phyloP scores from a whole-genome alignment of 805 yeast genomes.

The Metschnikowia baotianmanensis region DNA sequence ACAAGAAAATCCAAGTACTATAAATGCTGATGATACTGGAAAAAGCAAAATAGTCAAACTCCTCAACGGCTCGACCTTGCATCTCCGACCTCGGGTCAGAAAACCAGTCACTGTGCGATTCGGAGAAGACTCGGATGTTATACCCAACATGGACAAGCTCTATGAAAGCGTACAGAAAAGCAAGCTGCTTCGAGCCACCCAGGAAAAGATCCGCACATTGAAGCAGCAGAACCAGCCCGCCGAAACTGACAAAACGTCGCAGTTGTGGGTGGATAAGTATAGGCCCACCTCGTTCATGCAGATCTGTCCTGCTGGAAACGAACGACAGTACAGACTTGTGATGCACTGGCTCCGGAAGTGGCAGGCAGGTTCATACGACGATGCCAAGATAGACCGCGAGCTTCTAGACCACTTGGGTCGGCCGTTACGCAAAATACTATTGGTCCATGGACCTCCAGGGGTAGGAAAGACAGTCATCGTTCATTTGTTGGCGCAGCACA shows the following conservation, averaged over 20 bases:
- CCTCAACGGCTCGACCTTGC: slow-evolving; percentile 13
- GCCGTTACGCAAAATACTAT: slow-evolving; percentile 54
- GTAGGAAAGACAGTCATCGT: slow-evolving; percentile 89
- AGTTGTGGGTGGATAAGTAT: slow-evolving; percentile 42
- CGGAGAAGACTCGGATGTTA: slow-evolving; percentile 12
- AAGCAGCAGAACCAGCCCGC: not conserved
- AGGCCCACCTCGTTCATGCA: slow-evolving; percentile 34
- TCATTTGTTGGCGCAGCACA: slow-evolving; percentile 77
- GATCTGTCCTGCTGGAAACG: slow-evolving; percentile 46
- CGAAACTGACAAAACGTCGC: slow-evolving; percentile 2
- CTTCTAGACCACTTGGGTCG: slow-evolving; percentile 32
- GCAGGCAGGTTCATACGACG: slow-evolving; percentile 33
- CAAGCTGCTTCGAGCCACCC: slow-evolving; percentile 11
- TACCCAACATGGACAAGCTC: slow-evolving; percentile 17
- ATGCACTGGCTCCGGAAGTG: slow-evolving; percentile 43
- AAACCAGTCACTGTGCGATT: not conserved
- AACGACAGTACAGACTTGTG: slow-evolving; percentile 36
- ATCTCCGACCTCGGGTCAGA: slow-evolving; percentile 13
- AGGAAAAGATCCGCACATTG: slow-evolving; percentile 1
- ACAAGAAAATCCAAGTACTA: not conserved
- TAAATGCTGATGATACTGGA: not conserved
- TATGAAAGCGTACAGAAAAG: slow-evolving; percentile 17
- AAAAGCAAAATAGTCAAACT: slow-evolving; percentile 12
- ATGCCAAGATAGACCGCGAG: slow-evolving; percentile 12
- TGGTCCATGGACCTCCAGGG: slow-evolving; percentile 92